Evolutionary conservation across 371 early-diverging fungal species (phyloP).

Genomic region (Apophysomyces ossiformis): DNA sequence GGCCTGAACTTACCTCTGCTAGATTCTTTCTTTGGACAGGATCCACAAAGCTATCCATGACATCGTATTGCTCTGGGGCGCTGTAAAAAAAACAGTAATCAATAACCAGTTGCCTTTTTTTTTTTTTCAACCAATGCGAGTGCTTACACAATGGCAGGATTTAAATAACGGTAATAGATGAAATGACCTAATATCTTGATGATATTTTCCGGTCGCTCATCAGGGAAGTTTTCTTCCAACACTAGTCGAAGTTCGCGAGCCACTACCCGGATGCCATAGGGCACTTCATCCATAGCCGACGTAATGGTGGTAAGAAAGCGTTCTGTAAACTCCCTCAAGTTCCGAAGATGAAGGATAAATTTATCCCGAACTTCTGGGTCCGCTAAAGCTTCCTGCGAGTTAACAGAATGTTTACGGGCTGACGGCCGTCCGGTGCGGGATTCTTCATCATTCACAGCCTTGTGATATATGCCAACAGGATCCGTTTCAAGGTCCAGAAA

Average conservation of each 20-base stretch:
- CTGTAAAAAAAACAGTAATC: conserved; percentile 38
- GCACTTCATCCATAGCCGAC: conserved; percentile 81
- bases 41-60: conserved; percentile 84
- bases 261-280: conserved; percentile 96
- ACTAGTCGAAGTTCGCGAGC: conserved; percentile 84
- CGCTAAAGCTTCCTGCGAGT: conserved; percentile 80
- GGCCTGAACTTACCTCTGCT: conserved; percentile 66
- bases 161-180: conserved; percentile 96
- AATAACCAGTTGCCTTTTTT: not conserved
- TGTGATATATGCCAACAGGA: conserved; percentile 89
- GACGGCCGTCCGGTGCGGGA: conserved; percentile 85
- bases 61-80: conserved; percentile 96
- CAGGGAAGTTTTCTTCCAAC: conserved; percentile 81
- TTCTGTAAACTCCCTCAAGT: conserved; percentile 79
- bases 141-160: conserved; percentile 92
- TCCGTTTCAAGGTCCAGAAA: conserved; percentile 91
- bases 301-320: conserved; percentile 83
- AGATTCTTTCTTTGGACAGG: conserved; percentile 94
- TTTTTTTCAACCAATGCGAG: conserved; percentile 21
- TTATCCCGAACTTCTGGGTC: conserved; percentile 86
- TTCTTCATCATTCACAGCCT: conserved; percentile 89
- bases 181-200: conserved; percentile 90
- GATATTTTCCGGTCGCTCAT: conserved; percentile 78
- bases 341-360: conserved; percentile 76
- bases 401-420: conserved; percentile 75